phyloP scores from a whole-genome alignment of 345 rosid genomes.

The Jatropha curcas region DNA sequence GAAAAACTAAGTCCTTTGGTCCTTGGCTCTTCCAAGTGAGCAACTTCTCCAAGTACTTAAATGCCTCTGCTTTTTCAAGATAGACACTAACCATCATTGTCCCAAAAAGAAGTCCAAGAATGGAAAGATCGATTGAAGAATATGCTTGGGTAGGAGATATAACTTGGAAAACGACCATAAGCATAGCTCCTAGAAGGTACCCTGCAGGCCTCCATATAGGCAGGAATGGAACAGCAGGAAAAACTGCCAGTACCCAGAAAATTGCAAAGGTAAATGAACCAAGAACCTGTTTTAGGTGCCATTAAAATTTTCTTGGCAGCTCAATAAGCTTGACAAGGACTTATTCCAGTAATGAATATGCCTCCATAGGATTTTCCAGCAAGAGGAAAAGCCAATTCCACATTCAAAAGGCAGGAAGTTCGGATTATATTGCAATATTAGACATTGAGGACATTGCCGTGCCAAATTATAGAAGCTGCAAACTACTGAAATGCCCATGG shows the following conservation, averaged over 20 bases:
- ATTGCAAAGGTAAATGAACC: conserved; percentile 66
- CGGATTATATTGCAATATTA: too few relatives aligned
- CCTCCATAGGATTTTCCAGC: too few relatives aligned
- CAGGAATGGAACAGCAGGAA: conserved; percentile 65
- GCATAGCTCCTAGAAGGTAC: conserved; percentile 69
- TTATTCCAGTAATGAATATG: too few relatives aligned
- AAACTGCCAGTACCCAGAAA: conserved; percentile 85
- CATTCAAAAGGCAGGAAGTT: too few relatives aligned
- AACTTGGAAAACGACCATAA: conserved; percentile 75
- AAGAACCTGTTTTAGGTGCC: conserved; percentile 51
- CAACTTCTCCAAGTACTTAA: conserved; percentile 63
- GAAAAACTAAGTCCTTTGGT: conserved; percentile 57
- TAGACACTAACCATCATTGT: conserved; percentile 85
- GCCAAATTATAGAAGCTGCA: too few relatives aligned
- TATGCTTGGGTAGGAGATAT: conserved; percentile 67
- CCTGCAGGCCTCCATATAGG: conserved; percentile 92
- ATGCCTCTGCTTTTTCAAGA: conserved; percentile 78
- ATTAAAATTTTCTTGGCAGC: conserved; percentile 7
- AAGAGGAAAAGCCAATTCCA: too few relatives aligned
- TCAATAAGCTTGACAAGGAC: too few relatives aligned
- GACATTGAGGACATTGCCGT: too few relatives aligned
- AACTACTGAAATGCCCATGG: too few relatives aligned
- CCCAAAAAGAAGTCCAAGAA: conserved; percentile 82
- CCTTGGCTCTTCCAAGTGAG: conserved; percentile 72
- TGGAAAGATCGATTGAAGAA: conserved; percentile 70